Conservation (phyloP, 257 asterid genomes). For the Haberlea rhodopensis region DNA sequence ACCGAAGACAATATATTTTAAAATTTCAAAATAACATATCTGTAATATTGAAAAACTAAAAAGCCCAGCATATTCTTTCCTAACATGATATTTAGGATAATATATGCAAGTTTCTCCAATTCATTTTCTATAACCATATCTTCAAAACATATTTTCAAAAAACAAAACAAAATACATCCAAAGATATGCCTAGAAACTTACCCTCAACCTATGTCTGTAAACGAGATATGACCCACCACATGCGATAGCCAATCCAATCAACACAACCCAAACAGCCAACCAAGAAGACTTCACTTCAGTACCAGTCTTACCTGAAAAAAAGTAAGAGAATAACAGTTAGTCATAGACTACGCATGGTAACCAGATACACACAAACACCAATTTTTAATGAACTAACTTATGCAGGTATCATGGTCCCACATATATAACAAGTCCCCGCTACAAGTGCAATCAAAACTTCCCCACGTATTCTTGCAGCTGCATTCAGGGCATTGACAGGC, state of each 20-base stretch:
- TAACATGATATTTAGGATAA: not conserved
- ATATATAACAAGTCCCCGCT: conserved; percentile 62
- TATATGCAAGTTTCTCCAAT: too few species aligned
- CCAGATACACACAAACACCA: not conserved
- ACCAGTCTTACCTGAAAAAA: conserved; percentile 51
- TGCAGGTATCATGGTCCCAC: conserved; percentile 87
- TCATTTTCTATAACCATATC: too few species aligned
- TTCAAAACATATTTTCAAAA: not conserved
- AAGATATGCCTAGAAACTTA: conserved; percentile 26
- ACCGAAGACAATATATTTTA: not conserved
- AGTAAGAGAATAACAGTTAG: conserved; percentile 6
- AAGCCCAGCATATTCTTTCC: not conserved
- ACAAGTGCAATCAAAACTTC: conserved; percentile 80
- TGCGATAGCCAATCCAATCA: conserved; percentile 60
- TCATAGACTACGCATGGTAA: not conserved
- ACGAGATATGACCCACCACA: conserved; percentile 66
- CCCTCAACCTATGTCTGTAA: conserved; percentile 74
- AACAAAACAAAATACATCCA: not conserved
- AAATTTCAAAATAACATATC: not conserved
- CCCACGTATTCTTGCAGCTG: conserved; percentile 83
- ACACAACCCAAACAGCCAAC: conserved; percentile 65
- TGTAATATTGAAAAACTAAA: too few species aligned
- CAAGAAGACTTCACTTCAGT: conserved; percentile 56
- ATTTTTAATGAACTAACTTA: conserved; percentile 47
- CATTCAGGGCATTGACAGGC: conserved; percentile 89